Percentiles rank a stretch among this genome's conserved stretches.
phyloP scores from a whole-genome alignment of 371 early-diverging fungal species.

The Basidiobolus meristosporus region DNA sequence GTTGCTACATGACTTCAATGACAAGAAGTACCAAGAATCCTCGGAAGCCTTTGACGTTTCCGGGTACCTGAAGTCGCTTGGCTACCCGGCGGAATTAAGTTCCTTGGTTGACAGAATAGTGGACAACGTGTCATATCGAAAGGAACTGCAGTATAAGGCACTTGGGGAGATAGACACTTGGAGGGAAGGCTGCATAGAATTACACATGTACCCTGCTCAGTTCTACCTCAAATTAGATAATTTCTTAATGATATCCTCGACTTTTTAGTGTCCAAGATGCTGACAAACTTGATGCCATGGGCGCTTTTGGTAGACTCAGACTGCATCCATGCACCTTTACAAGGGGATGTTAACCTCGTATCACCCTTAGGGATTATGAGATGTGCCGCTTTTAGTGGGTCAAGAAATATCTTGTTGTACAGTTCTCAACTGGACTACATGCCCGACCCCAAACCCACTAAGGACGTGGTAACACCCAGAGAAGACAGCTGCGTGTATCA shows the following conservation, averaged over 20 bases:
- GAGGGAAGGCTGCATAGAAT: conserved; percentile 32
- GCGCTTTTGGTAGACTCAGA: conserved; percentile 36
- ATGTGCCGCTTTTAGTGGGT: too few relatives aligned
- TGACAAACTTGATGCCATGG: conserved; percentile 65
- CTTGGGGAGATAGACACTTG: conserved; percentile 26
- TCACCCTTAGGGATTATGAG: too few relatives aligned
- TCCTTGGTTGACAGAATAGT: conserved; percentile 29
- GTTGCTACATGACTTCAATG: conserved; percentile 57
- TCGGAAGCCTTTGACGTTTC: conserved; percentile 20
- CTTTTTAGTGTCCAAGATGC: conserved; percentile 51
- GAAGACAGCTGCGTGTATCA: too few relatives aligned
- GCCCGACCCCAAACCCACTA: too few relatives aligned
- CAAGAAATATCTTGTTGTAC: too few relatives aligned
- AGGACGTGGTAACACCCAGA: too few relatives aligned
- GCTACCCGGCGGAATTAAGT: conserved; percentile 11
- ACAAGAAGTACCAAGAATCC: conserved; percentile 39
- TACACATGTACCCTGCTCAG: conserved; percentile 21
- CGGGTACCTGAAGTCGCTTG: conserved; percentile 19
- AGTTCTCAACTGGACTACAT: too few relatives aligned
- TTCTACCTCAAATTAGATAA: neutral
- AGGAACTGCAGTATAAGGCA: conserved; percentile 19
- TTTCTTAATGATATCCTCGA: neutral
- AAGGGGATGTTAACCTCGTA: too few relatives aligned
- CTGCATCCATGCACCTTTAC: too few relatives aligned
- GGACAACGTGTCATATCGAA: conserved; percentile 46